Evolutionary conservation across 176 grass and related monocot species (phyloP), one percentile per base, ranked within the genome.

Genomic region (Guadua angustifolia): DNA sequence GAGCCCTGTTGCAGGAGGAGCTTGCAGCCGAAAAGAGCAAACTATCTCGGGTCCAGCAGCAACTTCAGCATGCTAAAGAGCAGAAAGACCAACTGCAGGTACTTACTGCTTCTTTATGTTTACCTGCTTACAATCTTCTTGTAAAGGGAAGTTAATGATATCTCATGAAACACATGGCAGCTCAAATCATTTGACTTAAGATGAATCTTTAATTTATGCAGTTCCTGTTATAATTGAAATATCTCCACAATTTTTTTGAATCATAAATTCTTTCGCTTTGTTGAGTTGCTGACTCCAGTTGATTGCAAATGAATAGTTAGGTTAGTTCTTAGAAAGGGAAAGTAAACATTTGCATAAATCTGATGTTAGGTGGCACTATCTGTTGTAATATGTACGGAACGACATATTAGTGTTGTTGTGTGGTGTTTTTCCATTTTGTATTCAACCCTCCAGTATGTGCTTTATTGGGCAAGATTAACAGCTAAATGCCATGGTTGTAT

Each of bases 51-150:
- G 75, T 90, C 50, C 93, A 89, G 67, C 88, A 85, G 32, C 83
- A 87, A 78, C 88, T 95, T 29, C 76, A 84, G 43, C 91, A 92
- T 79, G 80, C 78, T 45, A 90, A 94, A 86, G 89, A 95, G 81
- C 71, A 82, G 67, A 85, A 82, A 68, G 77, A 88, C 69, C 81
- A 91, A 53, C 38, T 93, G 32, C 77, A 92, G 96, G 96, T 99
- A 86, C 70, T 82, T 70, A 26, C 47, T 39, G 51, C 26, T 8
- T 3, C 55, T 89, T 82, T 53, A 35, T 29, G n/a, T 69, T 73
- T 82, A 42, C n/a, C 69, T 83, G 10, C 35, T 79, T 51, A 62
- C 33, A 70, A 73, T 61, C 1, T 67, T 68, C 6, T 29, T 35
- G 2, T 81, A 66, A 68, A 74, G 55, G 40, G 21, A 40, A 78